Base-by-base conservation (phyloP, 2,329 filamentous ascomycete genomes). In the Thelonectria rubi region DNA sequence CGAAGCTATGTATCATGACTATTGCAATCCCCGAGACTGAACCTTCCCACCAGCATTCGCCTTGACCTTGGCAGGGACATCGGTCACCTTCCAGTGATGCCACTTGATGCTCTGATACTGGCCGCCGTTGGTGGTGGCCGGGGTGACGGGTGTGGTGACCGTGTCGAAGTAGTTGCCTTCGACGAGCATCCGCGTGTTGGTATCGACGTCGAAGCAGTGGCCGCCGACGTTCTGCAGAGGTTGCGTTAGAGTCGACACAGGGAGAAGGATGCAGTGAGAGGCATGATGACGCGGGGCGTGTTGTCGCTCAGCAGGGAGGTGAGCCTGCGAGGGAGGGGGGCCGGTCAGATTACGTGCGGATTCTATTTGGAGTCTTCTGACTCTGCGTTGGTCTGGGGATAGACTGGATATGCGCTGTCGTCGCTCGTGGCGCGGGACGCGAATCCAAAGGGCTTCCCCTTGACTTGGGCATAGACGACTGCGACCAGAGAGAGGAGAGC, bases 101-200 rank as follows among this genome's bases (percentile, higher is more conserved):
- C 60, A 49, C 26, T 30, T 30, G 26, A 65, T 39, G 14, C 24
- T 53, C 51, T 64, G 56, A 40, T 55, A 61, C 11, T 48, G 34
- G 6, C 52, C 69, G 3, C 70, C 71, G 1, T 45, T 49, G 17
- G 49, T 65, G 39, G 50, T 61, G 6, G 20, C 63, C 2, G 61
- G 49, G 17, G 66, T 66, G 34, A 68, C 32, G 15, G 78, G 73
- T 3, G 77, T 76, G 3, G 72, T 68, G 49, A 87, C 80, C 62
- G 83, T 82, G 72, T 85, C 80, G 77, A 86, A 87, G 42, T 83
- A 77, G 68, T 85, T 86, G 39, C 84, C 85, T 74, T 87, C 85
- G 1, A 82, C 80, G 17, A 87, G 75, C 34, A 84, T 78, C 66
- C 76, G 77, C 40, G 71, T 76, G 34, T 78, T 79, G 6, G 69